Evolutionary conservation across 2,329 filamentous ascomycete genomes (phyloP), one percentile per base, ranked within the genome.

Genomic region (Fusarium musae): DNA sequence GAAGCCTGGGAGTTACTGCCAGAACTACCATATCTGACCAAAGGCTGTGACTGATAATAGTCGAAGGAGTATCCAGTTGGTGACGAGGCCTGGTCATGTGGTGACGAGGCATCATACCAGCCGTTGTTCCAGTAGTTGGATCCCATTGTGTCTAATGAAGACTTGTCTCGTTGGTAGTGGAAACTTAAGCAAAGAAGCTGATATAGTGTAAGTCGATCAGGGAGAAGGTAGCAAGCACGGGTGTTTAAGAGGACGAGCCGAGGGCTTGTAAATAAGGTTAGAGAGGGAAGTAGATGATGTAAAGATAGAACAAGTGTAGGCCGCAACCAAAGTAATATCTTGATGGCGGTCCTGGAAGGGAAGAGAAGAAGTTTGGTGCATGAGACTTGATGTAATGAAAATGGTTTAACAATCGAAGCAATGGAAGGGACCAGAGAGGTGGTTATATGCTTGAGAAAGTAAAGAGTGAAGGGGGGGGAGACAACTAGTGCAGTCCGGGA

Each of bases 21-120:
- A 9, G 80, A 81, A 69, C 80, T 81, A 6, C 56, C 66, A 61
- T 78, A 75, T 50, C 78, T 74, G 21, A 72, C 71, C 40, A 82
- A 70, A 30, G 78, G 75, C 40, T 78, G 69, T 21, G 79, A 79
- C 47, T 76, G 74, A 53, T 75, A 72, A 34, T 63, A 66, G 15
- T 75, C 57, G 17, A 61, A 58, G n/a, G 61, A 59, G 47, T 77
- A 74, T 39, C 63, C 69, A 12, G 58, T 40, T 43, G 73, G 72
- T 9, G 76, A 78, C 16, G 63, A 59, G 17, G 58, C 66, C 13
- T 77, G 66, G 9, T 75, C 74, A 36, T 66, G 72, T 28, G 75
- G 69, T 10, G 76, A 74, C 9, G 71, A 68, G 50, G 68, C 53
- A 39, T 66, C 61, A 53, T 74, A 54, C 60, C 60, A 72, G 56